These are phyloP conservation scores for Anthoceros angustus DNA, from an alignment of 225 moss, liverwort and hornwort species.

Conservation along the genomic window DNA sequence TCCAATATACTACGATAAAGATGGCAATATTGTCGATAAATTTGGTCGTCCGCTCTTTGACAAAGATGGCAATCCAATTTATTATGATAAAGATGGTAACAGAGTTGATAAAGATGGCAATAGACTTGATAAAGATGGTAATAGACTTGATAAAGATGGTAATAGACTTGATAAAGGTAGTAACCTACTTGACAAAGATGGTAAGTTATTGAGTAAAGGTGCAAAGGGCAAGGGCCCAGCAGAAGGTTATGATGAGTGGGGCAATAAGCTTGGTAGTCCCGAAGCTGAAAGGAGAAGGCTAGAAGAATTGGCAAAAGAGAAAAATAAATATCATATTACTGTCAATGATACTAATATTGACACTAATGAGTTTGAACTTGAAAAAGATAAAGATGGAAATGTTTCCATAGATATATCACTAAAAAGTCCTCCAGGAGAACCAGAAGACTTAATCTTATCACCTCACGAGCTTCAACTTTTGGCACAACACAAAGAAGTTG, in stretches of 20 bases:
- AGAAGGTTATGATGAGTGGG: constrained; percentile 1
- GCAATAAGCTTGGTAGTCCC: background rate
- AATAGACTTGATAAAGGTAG: too few species aligned
- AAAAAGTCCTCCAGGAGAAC: background rate
- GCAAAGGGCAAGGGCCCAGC: background rate
- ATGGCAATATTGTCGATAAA: background rate
- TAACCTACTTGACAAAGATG: too few species aligned
- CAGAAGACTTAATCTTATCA: background rate
- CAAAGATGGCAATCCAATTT: too few species aligned
- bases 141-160: too few species aligned
- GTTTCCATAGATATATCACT: background rate
- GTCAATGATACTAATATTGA: background rate
- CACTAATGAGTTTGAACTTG: background rate
- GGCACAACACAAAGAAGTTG: background rate
- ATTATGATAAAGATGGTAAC: too few species aligned
- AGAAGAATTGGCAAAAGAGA: background rate
- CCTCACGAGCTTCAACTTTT: background rate
- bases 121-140: too few species aligned
- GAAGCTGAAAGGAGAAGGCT: background rate
- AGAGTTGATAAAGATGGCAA: too few species aligned
- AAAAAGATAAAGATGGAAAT: background rate
- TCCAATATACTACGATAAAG: background rate
- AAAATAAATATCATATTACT: background rate
- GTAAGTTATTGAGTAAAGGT: background rate
- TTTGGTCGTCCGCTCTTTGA: background rate